These are phyloP conservation scores for Dactylonectria estremocensis DNA, from an alignment of 2,329 filamentous ascomycete genomes.

Conservation along the genomic window DNA sequence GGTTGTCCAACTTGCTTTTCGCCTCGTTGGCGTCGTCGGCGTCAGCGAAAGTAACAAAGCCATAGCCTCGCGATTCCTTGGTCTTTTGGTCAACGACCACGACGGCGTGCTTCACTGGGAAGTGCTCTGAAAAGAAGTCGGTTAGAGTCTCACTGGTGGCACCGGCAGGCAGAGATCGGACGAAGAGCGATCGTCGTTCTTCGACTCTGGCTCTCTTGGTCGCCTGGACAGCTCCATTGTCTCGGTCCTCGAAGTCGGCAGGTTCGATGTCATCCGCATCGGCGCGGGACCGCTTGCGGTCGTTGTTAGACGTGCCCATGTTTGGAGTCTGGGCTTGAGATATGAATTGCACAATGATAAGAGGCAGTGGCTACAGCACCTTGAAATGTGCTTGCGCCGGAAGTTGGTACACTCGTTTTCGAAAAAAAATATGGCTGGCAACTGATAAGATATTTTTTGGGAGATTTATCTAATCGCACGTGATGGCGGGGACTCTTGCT, in stretches of 20 bases:
- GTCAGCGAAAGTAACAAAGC: slow-evolving; percentile 97
- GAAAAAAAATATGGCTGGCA: slow-evolving; percentile 41
- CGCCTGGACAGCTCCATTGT: slow-evolving; percentile 51
- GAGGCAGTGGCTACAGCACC: slow-evolving; percentile 24
- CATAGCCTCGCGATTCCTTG: slow-evolving; percentile 91
- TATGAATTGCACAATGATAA: slow-evolving; percentile 9
- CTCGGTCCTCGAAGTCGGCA: slow-evolving; percentile 50
- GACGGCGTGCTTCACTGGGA: slow-evolving; percentile 95
- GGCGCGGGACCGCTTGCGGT: slow-evolving; percentile 55
- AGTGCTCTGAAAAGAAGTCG: slow-evolving; percentile 93
- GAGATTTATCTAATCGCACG: slow-evolving; percentile 53
- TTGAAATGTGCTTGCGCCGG: slow-evolving; percentile 33
- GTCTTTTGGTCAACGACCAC: slow-evolving; percentile 89
- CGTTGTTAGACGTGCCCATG: slow-evolving; percentile 51
- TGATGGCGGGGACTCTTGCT: slow-evolving; percentile 46
- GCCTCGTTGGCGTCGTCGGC: slow-evolving; percentile 90
- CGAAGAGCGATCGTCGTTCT: slow-evolving; percentile 84
- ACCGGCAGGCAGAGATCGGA: slow-evolving; percentile 85
- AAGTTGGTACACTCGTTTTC: slow-evolving; percentile 6
- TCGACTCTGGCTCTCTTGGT: slow-evolving; percentile 73
- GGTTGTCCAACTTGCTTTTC: slow-evolving; percentile 84
- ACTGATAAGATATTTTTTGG: slow-evolving; percentile 36
- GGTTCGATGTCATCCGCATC: slow-evolving; percentile 52
- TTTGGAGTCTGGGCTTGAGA: slow-evolving; percentile 16
- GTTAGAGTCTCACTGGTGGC: slow-evolving; percentile 88